Conservation (phyloP, 768 basidiomycete genomes). For the Pleurotus djamor region DNA sequence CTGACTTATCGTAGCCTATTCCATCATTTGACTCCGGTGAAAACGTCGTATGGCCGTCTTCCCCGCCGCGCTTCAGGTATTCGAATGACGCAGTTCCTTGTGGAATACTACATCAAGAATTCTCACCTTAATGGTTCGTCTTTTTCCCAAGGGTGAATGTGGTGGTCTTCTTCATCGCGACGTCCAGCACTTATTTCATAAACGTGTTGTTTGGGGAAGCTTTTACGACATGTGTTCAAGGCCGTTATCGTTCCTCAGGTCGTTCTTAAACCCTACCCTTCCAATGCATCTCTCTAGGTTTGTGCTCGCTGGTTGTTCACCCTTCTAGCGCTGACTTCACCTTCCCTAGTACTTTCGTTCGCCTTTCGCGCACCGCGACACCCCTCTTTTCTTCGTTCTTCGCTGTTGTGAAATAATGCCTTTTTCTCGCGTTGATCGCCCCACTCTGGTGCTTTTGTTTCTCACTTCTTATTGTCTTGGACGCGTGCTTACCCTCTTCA, state of each 20-base stretch:
- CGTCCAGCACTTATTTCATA: conserved; percentile 2
- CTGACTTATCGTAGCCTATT: neutral
- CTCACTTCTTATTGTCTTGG: neutral
- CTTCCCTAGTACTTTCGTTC: neutral
- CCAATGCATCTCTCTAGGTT: neutral
- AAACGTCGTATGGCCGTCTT: neutral
- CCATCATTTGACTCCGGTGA: neutral
- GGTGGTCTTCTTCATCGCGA: conserved; percentile 3
- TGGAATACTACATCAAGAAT: neutral
- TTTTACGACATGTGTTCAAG: neutral
- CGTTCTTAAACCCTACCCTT: neutral
- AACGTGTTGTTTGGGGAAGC: neutral
- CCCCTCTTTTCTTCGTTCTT: neutral
- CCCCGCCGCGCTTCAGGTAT: neutral
- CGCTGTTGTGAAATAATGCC: neutral
- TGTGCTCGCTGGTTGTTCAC: neutral
- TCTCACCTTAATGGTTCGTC: neutral
- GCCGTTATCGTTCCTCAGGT: neutral
- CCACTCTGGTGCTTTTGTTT: neutral
- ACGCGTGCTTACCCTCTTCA: neutral
- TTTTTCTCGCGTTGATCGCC: neutral
- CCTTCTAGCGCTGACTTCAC: neutral
- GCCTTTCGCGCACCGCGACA: neutral
- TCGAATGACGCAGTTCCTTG: neutral
- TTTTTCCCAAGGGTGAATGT: conserved; percentile 2